Conservation (phyloP, 1,139 yeast genomes). For the Candida glucosophila region DNA sequence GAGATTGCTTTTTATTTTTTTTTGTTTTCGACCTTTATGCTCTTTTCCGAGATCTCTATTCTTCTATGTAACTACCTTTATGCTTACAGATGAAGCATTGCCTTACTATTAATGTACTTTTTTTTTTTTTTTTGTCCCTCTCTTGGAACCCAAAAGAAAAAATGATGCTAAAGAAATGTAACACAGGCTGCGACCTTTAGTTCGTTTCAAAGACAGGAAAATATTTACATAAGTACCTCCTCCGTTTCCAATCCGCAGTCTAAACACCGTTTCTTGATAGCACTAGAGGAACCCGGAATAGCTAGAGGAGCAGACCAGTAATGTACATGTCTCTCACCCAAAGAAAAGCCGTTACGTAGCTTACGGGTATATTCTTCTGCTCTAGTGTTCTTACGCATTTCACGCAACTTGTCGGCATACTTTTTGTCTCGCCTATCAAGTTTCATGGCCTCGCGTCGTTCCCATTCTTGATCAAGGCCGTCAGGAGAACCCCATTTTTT, state of each 20-base stretch:
- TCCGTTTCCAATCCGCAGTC: conserved; percentile 84
- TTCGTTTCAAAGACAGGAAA: neutral
- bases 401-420: conserved; percentile 64
- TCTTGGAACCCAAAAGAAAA: conserved; percentile 1
- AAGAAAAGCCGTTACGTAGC: conserved; percentile 46
- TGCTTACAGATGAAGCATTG: too few species aligned
- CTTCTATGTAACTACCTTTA: neutral
- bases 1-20: too few species aligned
- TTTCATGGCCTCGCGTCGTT: conserved; percentile 65
- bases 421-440: conserved; percentile 69
- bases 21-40: too few species aligned
- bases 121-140: too few species aligned
- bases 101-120: too few species aligned
- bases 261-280: conserved; percentile 56
- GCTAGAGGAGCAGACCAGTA: conserved; percentile 62
- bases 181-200: neutral
- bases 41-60: neutral
- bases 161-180: neutral
- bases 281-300: conserved; percentile 22
- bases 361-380: conserved; percentile 84
- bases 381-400: conserved; percentile 84
- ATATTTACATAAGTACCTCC: conserved; percentile 28
- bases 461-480: conserved; percentile 88
- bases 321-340: conserved; percentile 58
- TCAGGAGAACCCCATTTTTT: conserved; percentile 94